Evolutionary conservation across 1,139 yeast species (phyloP).

Genomic region (Nematodospora anomalae): DNA sequence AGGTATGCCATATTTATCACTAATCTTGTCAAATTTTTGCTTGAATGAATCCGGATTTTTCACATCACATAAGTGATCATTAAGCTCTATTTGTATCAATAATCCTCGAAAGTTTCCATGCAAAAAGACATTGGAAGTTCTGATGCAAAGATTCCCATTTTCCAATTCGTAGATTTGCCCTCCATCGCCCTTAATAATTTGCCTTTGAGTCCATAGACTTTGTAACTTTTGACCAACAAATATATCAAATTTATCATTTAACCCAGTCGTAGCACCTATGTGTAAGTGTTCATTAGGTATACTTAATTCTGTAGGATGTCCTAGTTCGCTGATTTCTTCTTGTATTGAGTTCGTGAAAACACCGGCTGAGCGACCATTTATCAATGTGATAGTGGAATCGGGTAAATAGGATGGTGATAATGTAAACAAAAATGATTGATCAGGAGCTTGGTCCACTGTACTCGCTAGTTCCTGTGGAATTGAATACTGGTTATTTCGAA

Average conservation of each 20-base stretch:
- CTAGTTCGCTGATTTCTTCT: conserved; percentile 33
- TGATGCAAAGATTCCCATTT: conserved; percentile 45
- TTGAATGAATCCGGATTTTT: conserved; percentile 17
- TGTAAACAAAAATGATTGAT: conserved; percentile 55
- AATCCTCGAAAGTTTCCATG: conserved; percentile 77
- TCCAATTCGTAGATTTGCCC: conserved; percentile 60
- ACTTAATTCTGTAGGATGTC: conserved; percentile 20
- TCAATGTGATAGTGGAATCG: conserved; percentile 52
- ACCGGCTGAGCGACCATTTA: conserved; percentile 48
- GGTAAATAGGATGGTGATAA: conserved; percentile 55
- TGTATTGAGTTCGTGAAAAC: conserved; percentile 42
- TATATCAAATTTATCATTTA: conserved; percentile 50
- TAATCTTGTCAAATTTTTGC: conserved; percentile 28
- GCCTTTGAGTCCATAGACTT: conserved; percentile 71
- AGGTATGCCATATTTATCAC: conserved; percentile 41
- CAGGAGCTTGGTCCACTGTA: conserved; percentile 31
- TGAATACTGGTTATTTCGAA: conserved; percentile 58
- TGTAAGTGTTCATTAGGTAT: conserved; percentile 42
- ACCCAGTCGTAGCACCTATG: conserved; percentile 48
- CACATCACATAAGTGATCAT: conserved; percentile 18
- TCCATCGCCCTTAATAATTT: conserved; percentile 76
- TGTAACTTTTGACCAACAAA: conserved; percentile 58
- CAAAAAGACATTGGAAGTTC: conserved; percentile 69
- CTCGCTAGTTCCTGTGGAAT: conserved; percentile 41
- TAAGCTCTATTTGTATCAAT: conserved; percentile 54